phyloP scores from a whole-genome alignment of 345 rosid genomes.

The Physaria fendleri region DNA sequence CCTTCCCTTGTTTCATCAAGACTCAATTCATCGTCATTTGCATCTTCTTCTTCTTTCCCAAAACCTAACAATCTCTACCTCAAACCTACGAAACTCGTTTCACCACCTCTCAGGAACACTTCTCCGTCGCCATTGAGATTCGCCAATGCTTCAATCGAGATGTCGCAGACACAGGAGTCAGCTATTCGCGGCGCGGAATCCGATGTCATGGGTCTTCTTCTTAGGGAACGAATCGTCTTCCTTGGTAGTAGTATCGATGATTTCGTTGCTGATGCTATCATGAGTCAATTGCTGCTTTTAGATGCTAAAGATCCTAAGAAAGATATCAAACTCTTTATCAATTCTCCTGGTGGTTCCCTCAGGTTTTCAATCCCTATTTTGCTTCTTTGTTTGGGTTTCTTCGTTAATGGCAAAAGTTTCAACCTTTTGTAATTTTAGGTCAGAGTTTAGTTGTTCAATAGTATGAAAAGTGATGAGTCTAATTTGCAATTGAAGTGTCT shows the following conservation, averaged over 20 bases:
- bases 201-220: constrained; percentile 84
- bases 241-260: constrained; percentile 73
- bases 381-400: not conserved
- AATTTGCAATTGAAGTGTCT: not conserved
- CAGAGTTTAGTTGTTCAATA: not conserved
- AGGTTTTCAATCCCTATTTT: constrained; percentile 37
- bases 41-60: constrained; percentile 10
- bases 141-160: constrained; percentile 30
- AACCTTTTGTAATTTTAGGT: not conserved
- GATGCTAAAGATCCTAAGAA: constrained; percentile 88
- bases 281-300: constrained; percentile 74
- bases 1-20: constrained; percentile 31
- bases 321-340: constrained; percentile 84
- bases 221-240: constrained; percentile 78
- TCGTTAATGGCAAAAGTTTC: not conserved
- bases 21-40: constrained; percentile 21
- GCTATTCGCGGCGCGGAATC: constrained; percentile 69
- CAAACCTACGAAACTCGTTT: constrained; percentile 26
- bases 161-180: constrained; percentile 53
- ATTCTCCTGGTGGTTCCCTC: constrained; percentile 86
- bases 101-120: constrained; percentile 28
- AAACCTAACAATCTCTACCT: constrained; percentile 26
- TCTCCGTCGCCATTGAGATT: constrained; percentile 22
- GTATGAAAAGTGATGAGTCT: not conserved
- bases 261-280: constrained; percentile 77